These are phyloP conservation scores for Sporothrix variecibatus DNA, from an alignment of 2,329 filamentous ascomycete species.

Conservation along the genomic window DNA sequence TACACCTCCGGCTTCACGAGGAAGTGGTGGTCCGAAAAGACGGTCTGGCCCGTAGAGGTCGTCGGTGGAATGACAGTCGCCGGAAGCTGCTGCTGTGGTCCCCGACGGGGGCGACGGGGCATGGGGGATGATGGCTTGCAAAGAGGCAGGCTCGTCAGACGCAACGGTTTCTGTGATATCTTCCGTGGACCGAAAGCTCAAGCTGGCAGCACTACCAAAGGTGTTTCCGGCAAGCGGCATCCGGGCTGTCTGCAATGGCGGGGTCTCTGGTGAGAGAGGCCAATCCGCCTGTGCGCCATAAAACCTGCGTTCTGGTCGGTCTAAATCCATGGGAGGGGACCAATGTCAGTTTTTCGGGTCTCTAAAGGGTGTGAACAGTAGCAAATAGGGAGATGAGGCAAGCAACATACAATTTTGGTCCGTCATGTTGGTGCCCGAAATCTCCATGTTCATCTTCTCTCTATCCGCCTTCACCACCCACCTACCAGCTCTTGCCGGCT, in stretches of 20 bases:
- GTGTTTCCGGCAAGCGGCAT: slow-evolving; percentile 30
- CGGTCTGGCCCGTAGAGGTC: slow-evolving; percentile 51
- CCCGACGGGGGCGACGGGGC: slow-evolving; percentile 44
- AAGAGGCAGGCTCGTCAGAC: slow-evolving; percentile 35
- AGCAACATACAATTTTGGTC: slow-evolving; percentile 1
- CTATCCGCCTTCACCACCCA: not conserved
- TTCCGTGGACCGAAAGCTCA: slow-evolving; percentile 13
- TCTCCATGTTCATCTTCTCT: not conserved
- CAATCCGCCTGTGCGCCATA: slow-evolving; percentile 14
- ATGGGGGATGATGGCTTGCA: slow-evolving; percentile 39
- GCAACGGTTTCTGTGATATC: slow-evolving; percentile 29
- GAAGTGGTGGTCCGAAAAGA: slow-evolving; percentile 41
- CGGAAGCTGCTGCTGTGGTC: slow-evolving; percentile 33
- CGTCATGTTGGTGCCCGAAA: not conserved
- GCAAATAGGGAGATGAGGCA: not conserved
- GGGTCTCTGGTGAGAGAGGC: slow-evolving; percentile 22
- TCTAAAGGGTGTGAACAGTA: not conserved
- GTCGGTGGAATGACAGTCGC: slow-evolving; percentile 39
- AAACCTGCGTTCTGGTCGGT: not conserved
- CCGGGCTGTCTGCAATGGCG: slow-evolving; percentile 27
- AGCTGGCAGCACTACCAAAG: not conserved
- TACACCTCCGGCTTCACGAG: slow-evolving; percentile 20
- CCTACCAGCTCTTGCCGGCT: not conserved
- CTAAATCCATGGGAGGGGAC: not conserved
- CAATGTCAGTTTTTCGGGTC: not conserved